Evolutionary conservation across 2,329 filamentous ascomycete genomes (phyloP).

Genomic region (Pestalotiopsis sp.): DNA sequence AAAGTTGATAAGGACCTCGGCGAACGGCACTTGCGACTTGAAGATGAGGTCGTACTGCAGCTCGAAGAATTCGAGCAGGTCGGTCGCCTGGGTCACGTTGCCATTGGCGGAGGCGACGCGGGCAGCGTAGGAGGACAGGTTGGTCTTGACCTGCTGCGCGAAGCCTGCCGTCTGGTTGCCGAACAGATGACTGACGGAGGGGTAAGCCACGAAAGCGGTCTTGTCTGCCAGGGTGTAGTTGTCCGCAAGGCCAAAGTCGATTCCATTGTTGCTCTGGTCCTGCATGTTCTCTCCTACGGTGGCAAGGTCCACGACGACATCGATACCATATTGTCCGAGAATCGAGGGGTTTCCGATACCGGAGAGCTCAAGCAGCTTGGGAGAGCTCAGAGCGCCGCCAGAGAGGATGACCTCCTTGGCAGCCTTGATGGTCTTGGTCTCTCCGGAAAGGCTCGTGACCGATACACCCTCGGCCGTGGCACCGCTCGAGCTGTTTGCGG

Average conservation of each 20-base stretch:
- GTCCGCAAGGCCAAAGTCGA: conserved; percentile 36
- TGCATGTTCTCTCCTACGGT: conserved; percentile 43
- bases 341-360: conserved; percentile 35
- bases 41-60: conserved; percentile 20
- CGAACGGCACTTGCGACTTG: conserved; percentile 10
- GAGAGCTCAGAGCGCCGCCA: conserved; percentile 32
- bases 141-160: conserved; percentile 9
- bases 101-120: conserved; percentile 13
- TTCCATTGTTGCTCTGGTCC: conserved; percentile 33
- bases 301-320: conserved; percentile 35
- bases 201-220: neutral
- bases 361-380: conserved; percentile 20
- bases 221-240: conserved; percentile 15
- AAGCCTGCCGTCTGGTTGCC: conserved; percentile 8
- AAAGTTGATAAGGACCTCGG: conserved; percentile 12
- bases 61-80: conserved; percentile 16
- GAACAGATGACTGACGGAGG: conserved; percentile 16
- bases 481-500: conserved; percentile 1
- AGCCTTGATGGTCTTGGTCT: conserved; percentile 14
- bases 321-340: conserved; percentile 36
- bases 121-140: conserved; percentile 11
- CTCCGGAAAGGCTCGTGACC: conserved; percentile 27
- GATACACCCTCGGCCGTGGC: conserved; percentile 31
- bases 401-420: conserved; percentile 37
- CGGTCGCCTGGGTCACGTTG: conserved; percentile 15